Evolutionary conservation across 2,329 filamentous ascomycete genomes (phyloP), one percentile per base, ranked within the genome.

Genomic region (Plenodomus biglobosus): DNA sequence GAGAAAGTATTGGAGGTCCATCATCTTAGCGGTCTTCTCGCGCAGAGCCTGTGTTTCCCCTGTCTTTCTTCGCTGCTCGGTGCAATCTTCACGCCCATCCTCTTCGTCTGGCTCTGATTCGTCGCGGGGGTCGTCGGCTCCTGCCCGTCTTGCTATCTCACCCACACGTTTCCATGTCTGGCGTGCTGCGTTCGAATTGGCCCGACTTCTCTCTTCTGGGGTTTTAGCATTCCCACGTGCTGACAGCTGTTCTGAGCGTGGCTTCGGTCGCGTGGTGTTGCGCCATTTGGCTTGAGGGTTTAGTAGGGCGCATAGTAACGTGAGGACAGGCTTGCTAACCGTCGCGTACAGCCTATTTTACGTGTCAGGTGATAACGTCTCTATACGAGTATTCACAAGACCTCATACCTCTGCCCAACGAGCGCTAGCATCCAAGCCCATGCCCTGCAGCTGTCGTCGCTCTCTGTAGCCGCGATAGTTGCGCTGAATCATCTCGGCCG

Each of bases 1-100:
- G 1, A 85, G 76, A 55, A 94, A 95, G 66, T 95, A 95, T 64
- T 89, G 86, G 30, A 95, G 70, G 16, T 90, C 89, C 88, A 95
- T 92, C 69, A 84, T 86, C 68, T 86, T 88, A 1, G 89, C 85
- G 4, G 82, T 83, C 58, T 84, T 82, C 50, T 84, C 83, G 30
- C 85, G 78, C 59, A 81, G 77, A 0, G 74, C 73, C 64, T 81
- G 83, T 47, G 79, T 73, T 57, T 82, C 75, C 8, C 76, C 67
- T 46, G 76, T 75, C 39, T 62, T 66, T 36, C 61, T 59, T 24
- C 66, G 58, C 30, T 70, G 61, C 45, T 71, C 56, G 5, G 62
- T 62, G 15, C 59, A 58, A 37, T 74, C 62, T 37, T 72, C 68
- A 11, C 64, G 56, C 15, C 56, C 62, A 53, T 68, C 65, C 3